phyloP scores from a whole-genome alignment of 106 monocot species.

The Dactylorhiza incarnata region DNA sequence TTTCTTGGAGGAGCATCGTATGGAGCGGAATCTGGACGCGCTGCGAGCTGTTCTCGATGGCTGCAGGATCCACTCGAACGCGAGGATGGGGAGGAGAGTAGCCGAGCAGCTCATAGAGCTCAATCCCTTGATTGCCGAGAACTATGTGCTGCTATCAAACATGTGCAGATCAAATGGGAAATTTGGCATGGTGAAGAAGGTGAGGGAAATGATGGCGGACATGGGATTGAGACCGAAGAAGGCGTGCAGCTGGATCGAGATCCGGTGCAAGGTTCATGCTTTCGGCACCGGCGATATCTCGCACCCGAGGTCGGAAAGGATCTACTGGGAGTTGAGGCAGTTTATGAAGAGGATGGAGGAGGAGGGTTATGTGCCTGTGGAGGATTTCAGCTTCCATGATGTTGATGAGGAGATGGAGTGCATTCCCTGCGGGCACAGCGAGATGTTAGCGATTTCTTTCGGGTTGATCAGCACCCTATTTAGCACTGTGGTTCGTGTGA shows the following conservation, averaged over 20 bases:
- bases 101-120: slow-evolving; percentile 34
- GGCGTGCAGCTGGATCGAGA: slow-evolving; percentile 51
- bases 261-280: slow-evolving; percentile 46
- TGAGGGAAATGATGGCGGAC: slow-evolving; percentile 36
- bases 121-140: slow-evolving; percentile 55
- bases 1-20: slow-evolving; percentile 19
- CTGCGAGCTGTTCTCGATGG: slow-evolving; percentile 42
- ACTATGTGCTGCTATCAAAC: slow-evolving; percentile 44
- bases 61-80: slow-evolving; percentile 39
- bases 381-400: slow-evolving; percentile 51
- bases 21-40: background rate
- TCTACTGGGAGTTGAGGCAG: slow-evolving; percentile 35
- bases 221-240: slow-evolving; percentile 50
- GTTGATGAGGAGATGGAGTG: slow-evolving; percentile 61
- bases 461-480: slow-evolving; percentile 34
- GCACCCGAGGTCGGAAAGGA: slow-evolving; percentile 47
- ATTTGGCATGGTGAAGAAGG: slow-evolving; percentile 15
- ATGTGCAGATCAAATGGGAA: slow-evolving; percentile 24
- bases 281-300: slow-evolving; percentile 49
- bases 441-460: slow-evolving; percentile 51
- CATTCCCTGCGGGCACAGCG: slow-evolving; percentile 38
- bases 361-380: slow-evolving; percentile 5
- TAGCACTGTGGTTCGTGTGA: slow-evolving; percentile 19
- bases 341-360: slow-evolving; percentile 26
- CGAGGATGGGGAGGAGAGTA: slow-evolving; percentile 33